Evolutionary conservation across 1,284 basidiomycete genomes (phyloP), one percentile per base, ranked within the genome.

Genomic region (Moesziomyces aphidis): DNA sequence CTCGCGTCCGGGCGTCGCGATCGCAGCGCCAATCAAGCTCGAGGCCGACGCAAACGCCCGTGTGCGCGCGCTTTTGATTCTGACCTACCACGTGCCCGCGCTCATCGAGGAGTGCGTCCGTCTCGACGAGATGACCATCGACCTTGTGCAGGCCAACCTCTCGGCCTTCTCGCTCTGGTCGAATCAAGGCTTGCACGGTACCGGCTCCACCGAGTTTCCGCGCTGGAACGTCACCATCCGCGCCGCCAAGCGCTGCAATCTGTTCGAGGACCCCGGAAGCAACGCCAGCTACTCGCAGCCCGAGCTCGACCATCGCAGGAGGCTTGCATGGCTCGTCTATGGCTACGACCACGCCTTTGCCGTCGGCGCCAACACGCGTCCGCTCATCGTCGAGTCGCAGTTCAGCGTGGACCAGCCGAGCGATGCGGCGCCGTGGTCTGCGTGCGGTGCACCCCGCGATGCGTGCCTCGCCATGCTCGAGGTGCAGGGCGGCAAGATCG

Each of bases 321-420:
- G 73, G 4, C 59, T 76, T 0, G 73, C 68, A 3, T 76, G 69
- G 68, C 73, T 76, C 42, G 68, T 76, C 9, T 76, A 76, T 48
- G 73, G 73, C 17, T 76, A 76, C 55, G 73, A 76, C 39, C 68
- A 72, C 17, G 64, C 68, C 4, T 76, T 64, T 42, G 68, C 73
- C 43, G 61, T 76, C 15, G 73, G 73, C 23, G 69, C 68, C 61
- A 72, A 72, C 49, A 71, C 66, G 8, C 57, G 54, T 10, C 73
- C 73, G 5, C 39, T 72, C 26, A 76, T 76, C 15, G 58, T 61
- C 46, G 73, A 76, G 17, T 67, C 73, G 31, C 73, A 76, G 22
- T 76, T 76, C 59, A 76, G 73, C 39, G 73, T 76, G n/a, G 73
- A 68, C 31, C 57, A 61, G 31, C 73, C 73, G 5, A 60, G 68